These are phyloP conservation scores for Nakazawaea molendinolei DNA, from an alignment of 805 yeast genomes.

Conservation along the genomic window DNA sequence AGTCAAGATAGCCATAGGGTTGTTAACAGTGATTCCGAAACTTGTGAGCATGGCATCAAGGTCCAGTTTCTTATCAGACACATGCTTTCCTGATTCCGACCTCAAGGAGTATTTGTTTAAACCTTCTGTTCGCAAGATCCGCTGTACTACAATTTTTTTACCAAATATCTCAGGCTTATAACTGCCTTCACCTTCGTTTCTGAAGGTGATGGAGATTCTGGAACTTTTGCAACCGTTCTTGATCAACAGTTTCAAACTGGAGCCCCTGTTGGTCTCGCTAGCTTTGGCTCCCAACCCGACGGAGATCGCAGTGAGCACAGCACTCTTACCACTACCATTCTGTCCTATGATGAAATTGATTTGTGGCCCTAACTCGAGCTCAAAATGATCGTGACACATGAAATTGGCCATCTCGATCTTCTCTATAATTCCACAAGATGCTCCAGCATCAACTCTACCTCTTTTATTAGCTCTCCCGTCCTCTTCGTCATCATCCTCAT, in stretches of 20 bases:
- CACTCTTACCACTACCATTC: conserved; percentile 90
- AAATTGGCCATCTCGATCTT: conserved; percentile 62
- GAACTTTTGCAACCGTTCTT: conserved; percentile 73
- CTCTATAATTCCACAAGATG: conserved; percentile 63
- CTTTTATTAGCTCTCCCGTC: no score
- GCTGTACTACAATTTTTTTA: conserved; percentile 56
- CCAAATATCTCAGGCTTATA: conserved; percentile 66
- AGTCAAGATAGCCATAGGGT: conserved; percentile 86
- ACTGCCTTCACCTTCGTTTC: conserved; percentile 61
- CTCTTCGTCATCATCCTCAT: no score
- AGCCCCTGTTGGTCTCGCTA: conserved; percentile 78
- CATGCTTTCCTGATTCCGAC: conserved; percentile 40
- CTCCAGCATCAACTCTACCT: no score
- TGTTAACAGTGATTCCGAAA: conserved; percentile 75
- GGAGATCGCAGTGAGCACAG: conserved; percentile 79
- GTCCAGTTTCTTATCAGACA: conserved; percentile 57
- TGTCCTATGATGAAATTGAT: conserved; percentile 84
- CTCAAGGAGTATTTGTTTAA: conserved; percentile 47
- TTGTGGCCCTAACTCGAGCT: conserved; percentile 67
- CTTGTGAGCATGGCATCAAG: conserved; percentile 62
- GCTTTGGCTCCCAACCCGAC: conserved; percentile 89
- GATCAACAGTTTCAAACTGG: conserved; percentile 60
- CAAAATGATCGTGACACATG: conserved; percentile 86
- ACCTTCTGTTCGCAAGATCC: conserved; percentile 53
- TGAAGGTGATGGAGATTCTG: conserved; percentile 54